phyloP scores from a whole-genome alignment of 768 basidiomycete species.

The Mycena chlorophos region DNA sequence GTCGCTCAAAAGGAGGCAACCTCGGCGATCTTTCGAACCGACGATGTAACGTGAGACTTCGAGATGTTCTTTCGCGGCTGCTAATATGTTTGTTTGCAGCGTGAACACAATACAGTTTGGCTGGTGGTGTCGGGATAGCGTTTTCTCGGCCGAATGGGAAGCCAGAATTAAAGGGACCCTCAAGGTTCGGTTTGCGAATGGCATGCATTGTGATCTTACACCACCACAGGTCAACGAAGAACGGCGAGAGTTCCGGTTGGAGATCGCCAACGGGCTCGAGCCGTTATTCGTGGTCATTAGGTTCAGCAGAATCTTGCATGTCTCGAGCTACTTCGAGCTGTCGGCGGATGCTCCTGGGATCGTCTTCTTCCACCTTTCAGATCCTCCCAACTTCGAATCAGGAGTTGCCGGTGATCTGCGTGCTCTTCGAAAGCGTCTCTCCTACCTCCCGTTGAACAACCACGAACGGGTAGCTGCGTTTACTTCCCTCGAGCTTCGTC shows the following conservation, averaged over 20 bases:
- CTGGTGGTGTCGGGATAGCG: constrained; percentile 60
- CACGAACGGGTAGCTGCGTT: constrained; percentile 52
- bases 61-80: neutral
- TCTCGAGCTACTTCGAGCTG: constrained; percentile 37
- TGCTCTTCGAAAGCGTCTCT: constrained; percentile 36
- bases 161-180: constrained; percentile 22
- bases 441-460: constrained; percentile 39
- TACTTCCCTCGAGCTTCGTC: constrained; percentile 51
- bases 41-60: constrained; percentile 6
- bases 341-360: constrained; percentile 27
- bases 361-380: constrained; percentile 45
- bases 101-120: constrained; percentile 54
- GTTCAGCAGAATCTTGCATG: constrained; percentile 43
- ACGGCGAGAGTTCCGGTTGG: constrained; percentile 49
- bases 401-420: neutral
- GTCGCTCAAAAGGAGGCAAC: constrained; percentile 36
- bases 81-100: neutral
- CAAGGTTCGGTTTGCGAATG: neutral
- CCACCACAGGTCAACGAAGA: constrained; percentile 30
- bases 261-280: constrained; percentile 23
- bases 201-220: constrained; percentile 4
- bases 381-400: constrained; percentile 42
- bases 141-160: constrained; percentile 63
- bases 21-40: constrained; percentile 30
- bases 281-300: constrained; percentile 43